These are phyloP conservation scores for Apiospora sp. DNA, from an alignment of 2,329 filamentous ascomycete genomes.

Conservation along the genomic window DNA sequence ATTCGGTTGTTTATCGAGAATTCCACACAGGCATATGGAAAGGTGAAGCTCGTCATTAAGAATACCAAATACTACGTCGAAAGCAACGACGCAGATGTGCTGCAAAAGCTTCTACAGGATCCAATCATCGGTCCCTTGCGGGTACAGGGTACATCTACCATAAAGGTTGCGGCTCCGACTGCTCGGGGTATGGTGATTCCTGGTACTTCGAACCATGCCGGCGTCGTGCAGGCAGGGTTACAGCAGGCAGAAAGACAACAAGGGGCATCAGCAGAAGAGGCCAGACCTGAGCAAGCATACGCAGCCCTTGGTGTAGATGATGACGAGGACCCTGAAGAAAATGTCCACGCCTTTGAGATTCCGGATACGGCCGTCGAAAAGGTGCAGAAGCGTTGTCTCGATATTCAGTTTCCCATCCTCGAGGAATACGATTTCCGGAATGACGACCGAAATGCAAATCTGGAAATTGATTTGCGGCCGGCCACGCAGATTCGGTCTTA, in stretches of 20 bases:
- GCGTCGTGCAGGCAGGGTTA: conserved; percentile 75
- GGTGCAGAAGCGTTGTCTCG: conserved; percentile 89
- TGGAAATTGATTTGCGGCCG: conserved; percentile 93
- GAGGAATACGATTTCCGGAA: conserved; percentile 98
- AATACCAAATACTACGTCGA: conserved; percentile 95
- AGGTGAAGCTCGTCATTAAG: conserved; percentile 93
- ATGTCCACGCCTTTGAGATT: conserved; percentile 94
- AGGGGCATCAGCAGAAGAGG: conserved; percentile 53
- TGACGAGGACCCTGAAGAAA: conserved; percentile 85
- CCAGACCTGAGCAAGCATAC: conserved; percentile 73
- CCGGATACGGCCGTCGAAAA: conserved; percentile 81
- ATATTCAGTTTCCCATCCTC: conserved; percentile 84
- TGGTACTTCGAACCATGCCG: conserved; percentile 91
- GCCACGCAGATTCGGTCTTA: conserved; percentile 91
- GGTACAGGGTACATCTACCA: conserved; percentile 74
- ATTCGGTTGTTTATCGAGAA: conserved; percentile 80
- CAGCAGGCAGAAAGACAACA: conserved; percentile 51
- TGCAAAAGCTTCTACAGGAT: conserved; percentile 88
- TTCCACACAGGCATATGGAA: conserved; percentile 91
- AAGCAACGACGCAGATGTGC: conserved; percentile 84
- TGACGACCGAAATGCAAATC: conserved; percentile 85
- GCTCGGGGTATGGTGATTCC: conserved; percentile 90
- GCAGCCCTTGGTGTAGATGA: conserved; percentile 80
- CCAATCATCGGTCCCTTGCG: conserved; percentile 81
- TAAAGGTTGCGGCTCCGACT: conserved; percentile 84